phyloP scores from a whole-genome alignment of 352 stramenopile genomes.

The Thalassiosira pacifica region DNA sequence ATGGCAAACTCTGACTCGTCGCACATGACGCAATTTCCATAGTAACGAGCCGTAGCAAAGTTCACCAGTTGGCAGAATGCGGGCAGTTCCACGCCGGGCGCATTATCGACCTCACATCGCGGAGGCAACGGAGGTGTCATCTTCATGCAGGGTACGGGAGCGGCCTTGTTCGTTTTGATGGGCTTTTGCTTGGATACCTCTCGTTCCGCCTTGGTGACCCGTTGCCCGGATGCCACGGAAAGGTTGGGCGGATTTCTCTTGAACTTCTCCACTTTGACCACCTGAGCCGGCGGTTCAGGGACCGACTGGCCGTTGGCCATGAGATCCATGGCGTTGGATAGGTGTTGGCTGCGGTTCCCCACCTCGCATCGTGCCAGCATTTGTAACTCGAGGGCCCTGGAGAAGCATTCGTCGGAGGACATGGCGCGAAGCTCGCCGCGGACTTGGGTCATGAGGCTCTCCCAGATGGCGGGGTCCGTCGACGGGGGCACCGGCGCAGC shows the following conservation, averaged over 20 bases:
- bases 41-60: constrained; percentile 53
- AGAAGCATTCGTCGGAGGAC: constrained; percentile 55
- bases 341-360: constrained; percentile 40
- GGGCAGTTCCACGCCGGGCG: constrained; percentile 31
- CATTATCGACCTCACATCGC: constrained; percentile 32
- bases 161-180: constrained; percentile 40
- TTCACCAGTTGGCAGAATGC: constrained; percentile 54
- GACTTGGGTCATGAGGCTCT: constrained; percentile 33
- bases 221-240: constrained; percentile 2
- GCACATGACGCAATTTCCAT: constrained; percentile 63
- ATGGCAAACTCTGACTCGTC: constrained; percentile 62
- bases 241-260: constrained; percentile 15
- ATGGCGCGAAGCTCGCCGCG: constrained; percentile 36
- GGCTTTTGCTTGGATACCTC: constrained; percentile 51
- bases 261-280: too few relatives aligned
- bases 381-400: constrained; percentile 44
- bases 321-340: constrained; percentile 49
- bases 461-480: constrained; percentile 34
- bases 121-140: constrained; percentile 32
- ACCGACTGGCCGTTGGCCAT: constrained; percentile 16
- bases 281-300: not conserved
- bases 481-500: not conserved
- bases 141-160: constrained; percentile 42
- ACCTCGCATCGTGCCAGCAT: constrained; percentile 46
- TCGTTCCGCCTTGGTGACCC: constrained; percentile 27